Conservation (phyloP, 2,329 filamentous ascomycete genomes). For the Aspergillus oerlinghausenensis region DNA sequence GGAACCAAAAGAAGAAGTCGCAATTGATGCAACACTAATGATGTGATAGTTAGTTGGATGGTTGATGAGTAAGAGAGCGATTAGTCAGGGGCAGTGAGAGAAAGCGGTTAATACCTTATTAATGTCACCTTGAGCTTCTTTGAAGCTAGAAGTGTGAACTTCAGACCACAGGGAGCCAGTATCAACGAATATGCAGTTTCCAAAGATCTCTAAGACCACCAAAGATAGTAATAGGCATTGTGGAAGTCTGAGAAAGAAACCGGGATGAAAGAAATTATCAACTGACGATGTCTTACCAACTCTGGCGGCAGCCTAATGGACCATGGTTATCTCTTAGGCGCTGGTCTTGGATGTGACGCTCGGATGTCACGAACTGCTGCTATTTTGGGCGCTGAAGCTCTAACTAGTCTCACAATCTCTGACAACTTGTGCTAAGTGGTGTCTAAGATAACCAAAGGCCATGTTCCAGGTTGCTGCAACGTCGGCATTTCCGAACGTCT, state of each 20-base stretch:
- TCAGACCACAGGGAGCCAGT: not conserved
- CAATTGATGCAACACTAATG: slow-evolving; percentile 1
- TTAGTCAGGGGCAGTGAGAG: not conserved
- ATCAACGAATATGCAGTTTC: not conserved
- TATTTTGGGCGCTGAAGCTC: slow-evolving; percentile 7
- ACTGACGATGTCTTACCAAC: not conserved
- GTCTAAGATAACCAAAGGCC: not conserved
- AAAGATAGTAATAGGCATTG: not conserved
- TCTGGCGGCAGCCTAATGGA: not conserved
- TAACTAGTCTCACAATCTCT: not conserved
- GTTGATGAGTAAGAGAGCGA: slow-evolving; percentile 2
- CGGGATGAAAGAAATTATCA: not conserved
- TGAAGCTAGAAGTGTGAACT: not conserved
- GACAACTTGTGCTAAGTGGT: not conserved
- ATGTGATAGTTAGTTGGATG: not conserved
- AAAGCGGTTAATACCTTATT: not conserved
- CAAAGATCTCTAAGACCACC: not conserved
- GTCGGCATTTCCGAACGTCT: not conserved
- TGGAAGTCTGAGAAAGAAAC: not conserved
- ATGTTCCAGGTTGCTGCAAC: not conserved
- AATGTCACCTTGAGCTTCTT: not conserved
- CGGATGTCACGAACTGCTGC: not conserved
- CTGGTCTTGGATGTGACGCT: not conserved
- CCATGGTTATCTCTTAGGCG: not conserved
- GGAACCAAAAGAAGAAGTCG: not conserved